Evolutionary conservation across 176 grass and related monocot genomes (phyloP).

Genomic region (Oryza officinalis): DNA sequence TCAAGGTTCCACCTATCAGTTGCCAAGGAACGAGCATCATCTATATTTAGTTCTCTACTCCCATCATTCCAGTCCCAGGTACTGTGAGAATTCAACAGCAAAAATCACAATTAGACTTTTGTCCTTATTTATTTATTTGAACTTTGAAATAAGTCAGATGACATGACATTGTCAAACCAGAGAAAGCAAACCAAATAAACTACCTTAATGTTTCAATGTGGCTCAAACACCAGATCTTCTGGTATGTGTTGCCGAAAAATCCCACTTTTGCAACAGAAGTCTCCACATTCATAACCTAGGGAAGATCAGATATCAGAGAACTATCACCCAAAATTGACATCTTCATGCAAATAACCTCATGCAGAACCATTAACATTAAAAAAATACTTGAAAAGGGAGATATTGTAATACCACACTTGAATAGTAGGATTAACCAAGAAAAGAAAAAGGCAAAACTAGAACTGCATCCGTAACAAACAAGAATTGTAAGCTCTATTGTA

Average conservation of each 20-base stretch:
- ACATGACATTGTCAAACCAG: neutral
- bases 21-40: conserved; percentile 77
- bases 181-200: conserved; percentile 8
- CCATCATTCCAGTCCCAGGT: conserved; percentile 84
- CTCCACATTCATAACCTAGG: conserved; percentile 87
- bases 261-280: conserved; percentile 89
- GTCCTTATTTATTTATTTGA: conserved; percentile 13
- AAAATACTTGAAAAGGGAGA: neutral
- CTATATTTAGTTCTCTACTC: conserved; percentile 62
- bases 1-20: conserved; percentile 81
- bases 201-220: conserved; percentile 98
- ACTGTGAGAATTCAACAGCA: conserved; percentile 47
- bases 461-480: neutral
- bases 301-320: conserved; percentile 33
- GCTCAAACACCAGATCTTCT: conserved; percentile 94
- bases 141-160: neutral
- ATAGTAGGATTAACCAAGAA: conserved; percentile 5
- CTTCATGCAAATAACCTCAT: neutral
- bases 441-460: neutral
- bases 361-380: neutral
- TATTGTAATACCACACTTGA: neutral
- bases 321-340: neutral
- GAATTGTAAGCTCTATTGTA: neutral
- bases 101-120: conserved; percentile 17
- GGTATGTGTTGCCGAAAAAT: conserved; percentile 71